phyloP scores from a whole-genome alignment of 192 early-diverging fungal genomes.

The Linderina pennispora region DNA sequence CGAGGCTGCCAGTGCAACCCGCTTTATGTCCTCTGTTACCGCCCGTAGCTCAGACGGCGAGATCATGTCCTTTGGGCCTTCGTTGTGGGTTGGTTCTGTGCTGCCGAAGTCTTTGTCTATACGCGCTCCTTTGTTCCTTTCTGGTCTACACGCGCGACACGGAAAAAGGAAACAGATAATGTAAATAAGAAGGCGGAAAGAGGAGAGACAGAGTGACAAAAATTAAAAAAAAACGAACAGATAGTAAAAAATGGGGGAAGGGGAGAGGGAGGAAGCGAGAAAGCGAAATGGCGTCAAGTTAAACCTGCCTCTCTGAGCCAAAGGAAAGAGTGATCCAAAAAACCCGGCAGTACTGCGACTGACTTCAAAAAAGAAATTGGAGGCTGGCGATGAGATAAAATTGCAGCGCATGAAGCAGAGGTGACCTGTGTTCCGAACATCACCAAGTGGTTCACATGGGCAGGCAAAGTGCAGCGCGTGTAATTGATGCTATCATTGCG shows the following conservation, averaged over 20 bases:
- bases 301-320: too few relatives aligned
- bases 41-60: conserved; percentile 31
- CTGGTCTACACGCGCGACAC: neutral
- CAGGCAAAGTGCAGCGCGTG: too few relatives aligned
- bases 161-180: neutral
- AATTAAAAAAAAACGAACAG: neutral
- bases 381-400: too few relatives aligned
- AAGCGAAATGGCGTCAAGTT: too few relatives aligned
- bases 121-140: neutral
- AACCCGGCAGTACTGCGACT: too few relatives aligned
- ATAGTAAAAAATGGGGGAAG: neutral
- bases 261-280: neutral
- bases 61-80: conserved; percentile 25
- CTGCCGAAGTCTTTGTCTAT: neutral
- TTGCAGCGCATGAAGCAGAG: too few relatives aligned
- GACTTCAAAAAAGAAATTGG: too few relatives aligned
- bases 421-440: too few relatives aligned
- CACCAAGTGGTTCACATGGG: too few relatives aligned
- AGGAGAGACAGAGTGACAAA: neutral
- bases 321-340: too few relatives aligned
- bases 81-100: too few relatives aligned
- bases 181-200: neutral
- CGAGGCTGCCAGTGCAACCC: conserved; percentile 20
- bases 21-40: conserved; percentile 39
- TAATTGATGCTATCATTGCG: too few relatives aligned